These are phyloP conservation scores for Spongospora subterranea DNA, from an alignment of 208 protist species.

Conservation along the genomic window DNA sequence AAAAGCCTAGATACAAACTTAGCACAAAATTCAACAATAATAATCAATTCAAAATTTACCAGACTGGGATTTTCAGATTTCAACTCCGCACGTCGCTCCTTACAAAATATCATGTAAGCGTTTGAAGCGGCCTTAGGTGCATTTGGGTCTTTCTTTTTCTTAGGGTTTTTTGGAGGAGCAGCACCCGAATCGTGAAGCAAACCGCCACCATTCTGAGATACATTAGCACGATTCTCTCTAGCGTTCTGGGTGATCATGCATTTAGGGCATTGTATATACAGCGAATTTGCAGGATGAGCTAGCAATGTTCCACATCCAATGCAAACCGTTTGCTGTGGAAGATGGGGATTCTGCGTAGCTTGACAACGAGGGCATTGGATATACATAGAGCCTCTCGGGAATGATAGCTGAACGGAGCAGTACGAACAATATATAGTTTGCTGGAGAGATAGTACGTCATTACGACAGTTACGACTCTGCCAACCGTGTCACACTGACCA, in stretches of 20 bases:
- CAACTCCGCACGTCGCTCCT: conserved; percentile 59
- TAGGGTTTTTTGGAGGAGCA: conserved; percentile 4
- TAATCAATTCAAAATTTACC: background rate
- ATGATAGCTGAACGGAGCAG: conserved; percentile 56
- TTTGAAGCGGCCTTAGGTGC: conserved; percentile 62
- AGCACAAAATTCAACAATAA: background rate
- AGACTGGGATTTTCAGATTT: conserved; percentile 58
- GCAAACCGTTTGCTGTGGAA: conserved; percentile 33
- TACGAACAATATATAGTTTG: conserved; percentile 58
- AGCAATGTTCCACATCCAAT: conserved; percentile 58
- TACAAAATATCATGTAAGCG: conserved; percentile 67
- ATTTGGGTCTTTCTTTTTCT: conserved; percentile 62
- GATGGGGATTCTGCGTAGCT: conserved; percentile 58
- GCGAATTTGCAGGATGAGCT: conserved; percentile 58
- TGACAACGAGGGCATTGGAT: conserved; percentile 64
- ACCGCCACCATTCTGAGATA: background rate
- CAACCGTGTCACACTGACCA: background rate
- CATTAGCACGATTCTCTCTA: conserved; percentile 13
- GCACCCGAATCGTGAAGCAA: background rate
- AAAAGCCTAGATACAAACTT: conserved; percentile 8
- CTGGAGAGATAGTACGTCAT: background rate
- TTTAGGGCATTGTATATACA: conserved; percentile 64
- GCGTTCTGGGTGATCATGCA: conserved; percentile 62
- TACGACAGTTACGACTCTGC: background rate
- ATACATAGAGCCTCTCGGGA: conserved; percentile 57